Conservation (phyloP, 441 rosid genomes). For the Rhodomyrtus psidioides region DNA sequence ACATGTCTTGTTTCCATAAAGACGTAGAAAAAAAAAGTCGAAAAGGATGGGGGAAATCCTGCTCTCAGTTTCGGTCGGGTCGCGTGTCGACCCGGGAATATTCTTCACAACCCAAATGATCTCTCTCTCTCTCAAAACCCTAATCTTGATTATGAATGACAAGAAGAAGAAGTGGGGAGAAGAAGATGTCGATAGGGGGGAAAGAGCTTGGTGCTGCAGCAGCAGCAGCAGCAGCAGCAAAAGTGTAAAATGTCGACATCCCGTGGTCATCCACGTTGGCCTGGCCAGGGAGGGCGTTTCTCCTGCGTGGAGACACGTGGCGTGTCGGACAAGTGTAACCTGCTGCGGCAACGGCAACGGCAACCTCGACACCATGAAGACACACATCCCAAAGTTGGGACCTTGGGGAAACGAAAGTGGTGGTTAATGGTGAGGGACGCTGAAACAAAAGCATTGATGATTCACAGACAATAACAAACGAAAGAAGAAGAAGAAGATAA, state of each 20-base stretch:
- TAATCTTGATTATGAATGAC: too few species aligned
- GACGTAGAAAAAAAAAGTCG: background rate
- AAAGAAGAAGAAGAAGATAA: too few species aligned
- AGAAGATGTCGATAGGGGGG: background rate
- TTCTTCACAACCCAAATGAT: background rate
- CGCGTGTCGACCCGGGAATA: background rate
- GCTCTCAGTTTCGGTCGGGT: background rate
- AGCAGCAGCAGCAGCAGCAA: too few species aligned
- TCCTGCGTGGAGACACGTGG: background rate
- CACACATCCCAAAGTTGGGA: background rate
- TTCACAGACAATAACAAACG: background rate
- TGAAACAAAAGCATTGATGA: background rate
- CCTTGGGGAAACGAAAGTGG: background rate
- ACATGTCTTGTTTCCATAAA: background rate
- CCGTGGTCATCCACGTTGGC: background rate
- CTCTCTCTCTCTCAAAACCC: background rate
- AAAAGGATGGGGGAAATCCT: background rate
- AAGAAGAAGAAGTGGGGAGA: background rate
- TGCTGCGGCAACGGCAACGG: background rate
- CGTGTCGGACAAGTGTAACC: background rate
- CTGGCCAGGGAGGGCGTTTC: background rate
- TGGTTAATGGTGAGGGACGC: background rate
- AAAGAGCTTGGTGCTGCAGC: too few species aligned
- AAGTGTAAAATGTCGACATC: background rate
- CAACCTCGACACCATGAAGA: background rate